Evolutionary conservation across 768 basidiomycete species (phyloP).

Genomic region (Auricularia heimuer): DNA sequence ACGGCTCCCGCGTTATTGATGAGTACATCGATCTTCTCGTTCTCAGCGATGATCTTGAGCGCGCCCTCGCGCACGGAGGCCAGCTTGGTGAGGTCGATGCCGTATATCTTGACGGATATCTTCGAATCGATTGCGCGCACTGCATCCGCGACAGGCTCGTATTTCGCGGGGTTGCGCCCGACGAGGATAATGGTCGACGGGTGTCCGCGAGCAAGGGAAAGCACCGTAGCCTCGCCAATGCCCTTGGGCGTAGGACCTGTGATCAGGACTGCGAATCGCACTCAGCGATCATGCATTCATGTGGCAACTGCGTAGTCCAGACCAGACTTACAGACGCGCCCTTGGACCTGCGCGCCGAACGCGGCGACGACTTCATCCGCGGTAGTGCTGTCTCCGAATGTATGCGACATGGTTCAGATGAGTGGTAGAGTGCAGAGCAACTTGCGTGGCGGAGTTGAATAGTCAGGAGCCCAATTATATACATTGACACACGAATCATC

Average conservation of each 20-base stretch:
- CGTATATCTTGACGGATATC: background rate
- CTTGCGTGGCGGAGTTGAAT: too few relatives aligned
- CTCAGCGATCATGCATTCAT: background rate
- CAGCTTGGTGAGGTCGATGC: background rate
- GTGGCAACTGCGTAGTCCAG: background rate
- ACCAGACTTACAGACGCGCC: background rate
- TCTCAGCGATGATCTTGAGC: background rate
- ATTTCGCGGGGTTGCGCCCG: background rate
- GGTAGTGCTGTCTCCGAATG: background rate
- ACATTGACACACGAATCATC: too few relatives aligned
- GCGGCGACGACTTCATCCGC: background rate
- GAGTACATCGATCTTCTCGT: background rate
- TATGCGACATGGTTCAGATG: background rate
- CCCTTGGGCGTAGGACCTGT: background rate
- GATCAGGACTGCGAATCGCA: background rate
- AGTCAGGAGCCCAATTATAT: too few relatives aligned
- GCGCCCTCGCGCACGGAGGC: background rate
- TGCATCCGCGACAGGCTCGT: background rate
- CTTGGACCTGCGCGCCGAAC: background rate
- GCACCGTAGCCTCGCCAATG: background rate
- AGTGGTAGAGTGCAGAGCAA: too few relatives aligned
- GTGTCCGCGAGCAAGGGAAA: background rate
- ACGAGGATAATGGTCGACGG: background rate
- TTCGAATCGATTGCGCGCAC: background rate
- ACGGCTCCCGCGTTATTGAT: background rate